These are phyloP conservation scores for Ochetophila trinervis DNA, from an alignment of 306 rosid genomes.

Conservation along the genomic window DNA sequence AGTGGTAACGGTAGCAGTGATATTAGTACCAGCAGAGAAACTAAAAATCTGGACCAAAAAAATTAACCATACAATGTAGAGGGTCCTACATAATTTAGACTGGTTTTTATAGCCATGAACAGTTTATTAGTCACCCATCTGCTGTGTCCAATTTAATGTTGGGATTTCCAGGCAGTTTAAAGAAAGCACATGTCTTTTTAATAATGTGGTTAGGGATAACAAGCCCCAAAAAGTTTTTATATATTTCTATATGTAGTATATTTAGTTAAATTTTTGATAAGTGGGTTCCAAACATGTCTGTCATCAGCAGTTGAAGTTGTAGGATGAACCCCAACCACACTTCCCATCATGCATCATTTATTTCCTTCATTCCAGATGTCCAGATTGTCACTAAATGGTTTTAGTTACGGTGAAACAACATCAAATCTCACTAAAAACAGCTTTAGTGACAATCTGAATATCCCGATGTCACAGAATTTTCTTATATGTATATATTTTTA, in stretches of 20 bases:
- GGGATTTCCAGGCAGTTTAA: constrained; percentile 2
- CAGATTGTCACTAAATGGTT: too few species aligned
- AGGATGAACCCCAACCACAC: constrained; percentile 18
- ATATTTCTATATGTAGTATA: not conserved
- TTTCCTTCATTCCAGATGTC: not conserved
- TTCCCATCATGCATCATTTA: constrained; percentile 13
- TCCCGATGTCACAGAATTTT: too few species aligned
- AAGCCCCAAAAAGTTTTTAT: too few species aligned
- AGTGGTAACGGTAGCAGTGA: not conserved
- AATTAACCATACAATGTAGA: not conserved
- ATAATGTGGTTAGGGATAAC: not conserved
- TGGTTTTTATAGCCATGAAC: constrained; percentile 9
- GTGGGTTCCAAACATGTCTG: constrained; percentile 14
- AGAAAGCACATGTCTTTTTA: constrained; percentile 10
- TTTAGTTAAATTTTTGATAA: constrained; percentile 2
- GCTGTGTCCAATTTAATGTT: constrained; percentile 1
- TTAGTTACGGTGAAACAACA: too few species aligned
- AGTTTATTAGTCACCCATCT: constrained; percentile 1
- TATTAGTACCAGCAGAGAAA: not conserved
- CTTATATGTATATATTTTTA: too few species aligned
- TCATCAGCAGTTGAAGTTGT: constrained; percentile 26
- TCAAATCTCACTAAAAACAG: too few species aligned
- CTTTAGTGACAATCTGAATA: too few species aligned
- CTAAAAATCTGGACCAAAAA: not conserved
- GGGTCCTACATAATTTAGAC: constrained; percentile 9